These are phyloP conservation scores for Tanacetum coccineum DNA, from an alignment of 129 eudicot species.

Conservation along the genomic window DNA sequence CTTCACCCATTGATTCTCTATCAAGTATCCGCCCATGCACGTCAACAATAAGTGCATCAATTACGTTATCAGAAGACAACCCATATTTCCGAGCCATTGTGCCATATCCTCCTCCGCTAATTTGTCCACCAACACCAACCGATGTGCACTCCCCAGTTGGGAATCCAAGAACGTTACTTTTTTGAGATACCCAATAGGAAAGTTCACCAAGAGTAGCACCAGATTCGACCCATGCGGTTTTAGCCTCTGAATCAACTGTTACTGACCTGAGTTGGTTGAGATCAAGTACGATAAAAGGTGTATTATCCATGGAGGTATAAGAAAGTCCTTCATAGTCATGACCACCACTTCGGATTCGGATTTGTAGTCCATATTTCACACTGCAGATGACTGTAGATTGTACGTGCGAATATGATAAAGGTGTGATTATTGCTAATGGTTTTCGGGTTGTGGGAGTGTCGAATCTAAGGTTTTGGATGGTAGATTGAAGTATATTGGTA, in stretches of 20 bases:
- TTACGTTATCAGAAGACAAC: constrained; percentile 6
- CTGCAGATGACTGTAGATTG: constrained; percentile 12
- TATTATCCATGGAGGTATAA: neutral
- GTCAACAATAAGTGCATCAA: constrained; percentile 4
- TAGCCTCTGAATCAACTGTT: neutral
- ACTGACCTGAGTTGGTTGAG: constrained; percentile 12
- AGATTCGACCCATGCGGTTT: constrained; percentile 16
- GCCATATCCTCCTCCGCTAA: constrained; percentile 14
- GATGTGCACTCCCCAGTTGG: constrained; percentile 5
- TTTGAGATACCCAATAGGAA: constrained; percentile 2
- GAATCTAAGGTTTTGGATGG: constrained; percentile 5
- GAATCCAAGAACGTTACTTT: neutral
- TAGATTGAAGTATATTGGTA: constrained; percentile 5
- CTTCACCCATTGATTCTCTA: constrained; percentile 5
- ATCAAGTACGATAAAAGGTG: constrained; percentile 11
- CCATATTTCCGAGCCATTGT: constrained; percentile 13
- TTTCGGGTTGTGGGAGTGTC: neutral
- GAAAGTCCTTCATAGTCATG: constrained; percentile 10
- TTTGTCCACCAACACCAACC: constrained; percentile 11
- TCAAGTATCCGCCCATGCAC: constrained; percentile 2
- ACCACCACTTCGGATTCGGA: constrained; percentile 16
- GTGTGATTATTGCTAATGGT: constrained; percentile 14
- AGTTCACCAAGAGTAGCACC: constrained; percentile 16
- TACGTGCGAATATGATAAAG: neutral
- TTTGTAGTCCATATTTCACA: neutral